phyloP scores from a whole-genome alignment of 2,329 filamentous ascomycete genomes.

The Paracoccidioides brasiliensis region DNA sequence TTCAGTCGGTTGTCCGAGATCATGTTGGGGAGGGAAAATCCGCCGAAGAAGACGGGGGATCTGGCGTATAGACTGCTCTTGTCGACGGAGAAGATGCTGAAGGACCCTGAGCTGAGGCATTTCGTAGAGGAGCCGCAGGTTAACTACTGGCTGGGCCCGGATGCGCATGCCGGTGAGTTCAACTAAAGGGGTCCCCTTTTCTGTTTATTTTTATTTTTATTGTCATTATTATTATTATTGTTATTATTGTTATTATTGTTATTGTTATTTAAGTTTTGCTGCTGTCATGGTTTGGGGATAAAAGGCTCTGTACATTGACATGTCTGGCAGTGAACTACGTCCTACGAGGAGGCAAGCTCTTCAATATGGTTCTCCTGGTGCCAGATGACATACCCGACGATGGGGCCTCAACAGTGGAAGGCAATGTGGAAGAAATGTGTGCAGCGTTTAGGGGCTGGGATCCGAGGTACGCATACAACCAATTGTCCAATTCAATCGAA shows the following conservation, averaged over 20 bases:
- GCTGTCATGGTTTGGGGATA: too few relatives aligned
- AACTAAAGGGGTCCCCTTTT: neutral
- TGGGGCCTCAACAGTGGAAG: constrained; percentile 37
- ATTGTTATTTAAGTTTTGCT: too few relatives aligned
- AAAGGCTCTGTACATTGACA: neutral
- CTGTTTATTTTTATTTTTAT: neutral
- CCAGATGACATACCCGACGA: constrained; percentile 49
- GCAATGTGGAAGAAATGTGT: constrained; percentile 42
- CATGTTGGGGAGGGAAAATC: constrained; percentile 33
- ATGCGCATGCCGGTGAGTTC: constrained; percentile 31
- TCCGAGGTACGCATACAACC: constrained; percentile 23
- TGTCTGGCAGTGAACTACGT: constrained; percentile 41
- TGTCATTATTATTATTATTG: neutral
- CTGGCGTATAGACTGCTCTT: constrained; percentile 44
- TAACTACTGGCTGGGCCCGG: constrained; percentile 43
- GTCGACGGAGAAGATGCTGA: constrained; percentile 35
- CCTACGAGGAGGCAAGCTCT: constrained; percentile 43
- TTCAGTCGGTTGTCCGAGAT: constrained; percentile 33
- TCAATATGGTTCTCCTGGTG: constrained; percentile 51
- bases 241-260: too few relatives aligned
- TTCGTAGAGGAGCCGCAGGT: constrained; percentile 38
- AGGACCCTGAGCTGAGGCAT: constrained; percentile 33
- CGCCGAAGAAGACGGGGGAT: constrained; percentile 41
- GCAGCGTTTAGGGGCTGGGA: constrained; percentile 46
- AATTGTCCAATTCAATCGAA: neutral